Evolutionary conservation across 2,329 filamentous ascomycete genomes (phyloP), one percentile per base, ranked within the genome.

Genomic region (Curvularia lunata): DNA sequence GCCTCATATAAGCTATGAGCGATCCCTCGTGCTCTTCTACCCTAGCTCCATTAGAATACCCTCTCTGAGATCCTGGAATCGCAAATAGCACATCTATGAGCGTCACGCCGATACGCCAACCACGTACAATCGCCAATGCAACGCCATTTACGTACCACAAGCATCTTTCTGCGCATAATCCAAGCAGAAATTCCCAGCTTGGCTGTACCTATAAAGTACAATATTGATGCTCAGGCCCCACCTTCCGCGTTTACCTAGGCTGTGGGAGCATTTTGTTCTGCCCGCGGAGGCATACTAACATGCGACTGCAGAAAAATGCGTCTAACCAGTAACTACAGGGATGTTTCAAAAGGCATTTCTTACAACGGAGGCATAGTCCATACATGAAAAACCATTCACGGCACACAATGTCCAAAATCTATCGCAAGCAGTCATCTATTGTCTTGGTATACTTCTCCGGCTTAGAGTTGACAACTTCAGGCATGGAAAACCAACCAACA

Each of bases 361-460:
- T 23, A 37, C 50, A 48, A 38, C 34, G 19, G 21, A 53, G 42
- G 28, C 49, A 53, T 48, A 41, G n/a, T 16, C 52, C 28, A 48
- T 48, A 9, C 51, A 30, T 48, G 47, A 51, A 55, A 23, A 51
- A 45, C 30, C 10, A n/a, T 16, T 27, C 28, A 19, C 25, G 21
- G 19, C 13, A 19, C 6, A 48, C 4, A 37, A 8, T 19, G 30
- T 32, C 18, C n/a, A 28, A 34, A 27, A 19, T 30, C 6, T 41
- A 28, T 28, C 21, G 23, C 52, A 23, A 37, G 18, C 13, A 10
- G 19, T 18, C 18, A 9, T 7, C 28, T 21, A 16, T 47, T n/a
- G 18, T 47, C 27, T 32, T 32, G 10, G n/a, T 23, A 5, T 18
- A 25, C 4, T 13, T 48, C 12, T 18, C 1, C 10, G 2, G 23